Evolutionary conservation across 805 yeast genomes (phyloP).

Genomic region (Ogataea pini): DNA sequence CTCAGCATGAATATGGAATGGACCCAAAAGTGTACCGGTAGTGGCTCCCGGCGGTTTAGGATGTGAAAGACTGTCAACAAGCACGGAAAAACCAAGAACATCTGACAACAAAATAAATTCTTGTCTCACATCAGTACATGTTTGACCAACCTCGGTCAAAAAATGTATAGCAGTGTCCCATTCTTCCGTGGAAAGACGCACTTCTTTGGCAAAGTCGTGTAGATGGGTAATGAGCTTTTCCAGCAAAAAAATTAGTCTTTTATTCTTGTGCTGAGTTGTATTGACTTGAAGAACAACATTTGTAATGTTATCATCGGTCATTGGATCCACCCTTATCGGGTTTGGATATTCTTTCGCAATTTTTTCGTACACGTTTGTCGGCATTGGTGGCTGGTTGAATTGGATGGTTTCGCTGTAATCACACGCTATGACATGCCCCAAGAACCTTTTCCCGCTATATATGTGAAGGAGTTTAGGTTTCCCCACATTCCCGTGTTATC

Average conservation of each 20-base stretch:
- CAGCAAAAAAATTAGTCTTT: conserved; percentile 6
- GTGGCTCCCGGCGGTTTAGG: conserved; percentile 11
- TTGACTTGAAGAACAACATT: conserved; percentile 12
- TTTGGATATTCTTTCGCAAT: conserved; percentile 9
- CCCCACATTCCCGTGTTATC: neutral
- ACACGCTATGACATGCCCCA: too few relatives aligned
- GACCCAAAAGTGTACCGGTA: conserved; percentile 12
- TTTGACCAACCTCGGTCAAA: conserved; percentile 13
- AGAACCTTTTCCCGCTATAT: neutral
- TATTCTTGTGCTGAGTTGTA: conserved; percentile 11
- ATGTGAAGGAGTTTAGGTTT: neutral
- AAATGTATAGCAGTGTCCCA: conserved; percentile 11
- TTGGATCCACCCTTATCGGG: conserved; percentile 12
- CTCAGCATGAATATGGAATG: conserved; percentile 14
- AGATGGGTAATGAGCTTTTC: conserved; percentile 7
- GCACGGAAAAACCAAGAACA: conserved; percentile 10
- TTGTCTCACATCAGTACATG: conserved; percentile 13
- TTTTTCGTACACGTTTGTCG: conserved; percentile 4
- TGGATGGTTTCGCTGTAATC: neutral
- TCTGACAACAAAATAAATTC: conserved; percentile 12
- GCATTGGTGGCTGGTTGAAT: conserved; percentile 1
- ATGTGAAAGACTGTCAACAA: conserved; percentile 13
- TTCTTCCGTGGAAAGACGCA: conserved; percentile 13
- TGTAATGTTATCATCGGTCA: conserved; percentile 14
- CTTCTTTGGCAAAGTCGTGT: conserved; percentile 10